Base-by-base conservation (phyloP, 495 filamentous ascomycete species). In the Neurospora sp. region DNA sequence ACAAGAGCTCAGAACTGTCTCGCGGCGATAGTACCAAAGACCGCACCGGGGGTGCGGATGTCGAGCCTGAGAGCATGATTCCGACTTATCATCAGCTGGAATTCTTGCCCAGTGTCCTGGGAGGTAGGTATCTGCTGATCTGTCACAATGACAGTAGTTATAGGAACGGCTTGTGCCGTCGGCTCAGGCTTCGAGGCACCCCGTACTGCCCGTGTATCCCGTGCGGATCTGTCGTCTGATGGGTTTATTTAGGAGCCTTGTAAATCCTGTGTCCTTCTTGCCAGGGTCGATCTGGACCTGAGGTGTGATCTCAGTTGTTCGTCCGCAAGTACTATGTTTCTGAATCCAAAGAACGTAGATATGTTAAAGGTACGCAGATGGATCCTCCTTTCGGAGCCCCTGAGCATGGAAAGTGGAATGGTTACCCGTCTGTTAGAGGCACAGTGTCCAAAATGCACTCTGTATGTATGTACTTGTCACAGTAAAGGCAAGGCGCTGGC, bases 1-100 rank as follows among this genome's bases (percentile, higher is more conserved):
- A 75, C 14, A 78, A 71, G 5, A 73, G 74, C 31, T 70, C 72
- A 9, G 59, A 40, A 40, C 31, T 75, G 38, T 75, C 75, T 8
- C 69, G 69, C 12, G 72, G 10, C 39, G 53, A 35, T 9, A 70
- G 61, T 16, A 40, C 45, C 68, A 70, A 68, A 31, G 72, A 40
- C 40, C 61, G 39, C 14, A 39, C 71, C 40, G 40, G 20, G 27
- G 53, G 27, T 14, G 31, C 53, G 53, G 53, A 35, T 65, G 53
- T 65, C 27, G 53, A 65, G 14, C 12, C 27, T 65, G 53, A 35
- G 22, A 37, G 14, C 53, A 65, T 65, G 27, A 65, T 35, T 35
- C 53, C 27, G 12, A 4, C 53, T 65, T 65, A 37, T 65, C 27
- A 18, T 3, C 27, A 65, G 53, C 14, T 16, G 27, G 14, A 35